Percentiles rank a stretch among this genome's conserved stretches.
These are phyloP conservation scores for Chenopodium formosanum DNA, from an alignment of 148 eudicot species.

Conservation along the genomic window DNA sequence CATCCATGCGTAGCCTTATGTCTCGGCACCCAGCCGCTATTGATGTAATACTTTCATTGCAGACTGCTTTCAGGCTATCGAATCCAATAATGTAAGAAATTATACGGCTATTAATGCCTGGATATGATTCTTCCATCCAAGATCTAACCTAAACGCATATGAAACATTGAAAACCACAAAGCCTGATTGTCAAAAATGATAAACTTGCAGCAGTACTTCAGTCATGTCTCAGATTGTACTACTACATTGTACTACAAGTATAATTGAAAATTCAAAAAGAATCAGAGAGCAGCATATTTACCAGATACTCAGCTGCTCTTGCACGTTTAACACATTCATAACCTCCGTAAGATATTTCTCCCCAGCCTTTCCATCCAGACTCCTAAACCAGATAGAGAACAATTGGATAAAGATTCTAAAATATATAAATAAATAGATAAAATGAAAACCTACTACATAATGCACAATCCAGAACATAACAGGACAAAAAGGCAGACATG, in stretches of 20 bases:
- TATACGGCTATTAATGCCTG: conserved; percentile 54
- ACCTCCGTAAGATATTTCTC: conserved; percentile 99
- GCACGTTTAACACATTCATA: conserved; percentile 74
- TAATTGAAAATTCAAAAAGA: neutral
- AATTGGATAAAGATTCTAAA: neutral
- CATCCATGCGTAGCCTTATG: conserved; percentile 92
- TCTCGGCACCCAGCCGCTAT: conserved; percentile 40
- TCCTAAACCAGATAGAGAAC: conserved; percentile 41
- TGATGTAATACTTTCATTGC: conserved; percentile 27
- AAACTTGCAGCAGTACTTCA: neutral
- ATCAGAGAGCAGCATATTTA: conserved; percentile 22
- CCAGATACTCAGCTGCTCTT: conserved; percentile 90
- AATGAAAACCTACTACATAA: neutral
- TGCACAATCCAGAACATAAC: neutral
- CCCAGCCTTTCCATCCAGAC: conserved; percentile 99
- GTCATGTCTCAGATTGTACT: neutral
- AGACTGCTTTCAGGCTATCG: conserved; percentile 77
- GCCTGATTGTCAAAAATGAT: neutral
- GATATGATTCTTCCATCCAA: conserved; percentile 89
- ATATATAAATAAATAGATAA: too few relatives aligned
- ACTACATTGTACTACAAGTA: too few relatives aligned
- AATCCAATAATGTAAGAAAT: conserved; percentile 81
- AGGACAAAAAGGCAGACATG: neutral
- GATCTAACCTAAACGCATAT: conserved; percentile 60
- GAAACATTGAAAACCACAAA: neutral